A percentile compares a stretch with the other conserved stretches of the same genome.
phyloP scores from a whole-genome alignment of 495 filamentous ascomycete species.

The Penicillium atrosanguineum region DNA sequence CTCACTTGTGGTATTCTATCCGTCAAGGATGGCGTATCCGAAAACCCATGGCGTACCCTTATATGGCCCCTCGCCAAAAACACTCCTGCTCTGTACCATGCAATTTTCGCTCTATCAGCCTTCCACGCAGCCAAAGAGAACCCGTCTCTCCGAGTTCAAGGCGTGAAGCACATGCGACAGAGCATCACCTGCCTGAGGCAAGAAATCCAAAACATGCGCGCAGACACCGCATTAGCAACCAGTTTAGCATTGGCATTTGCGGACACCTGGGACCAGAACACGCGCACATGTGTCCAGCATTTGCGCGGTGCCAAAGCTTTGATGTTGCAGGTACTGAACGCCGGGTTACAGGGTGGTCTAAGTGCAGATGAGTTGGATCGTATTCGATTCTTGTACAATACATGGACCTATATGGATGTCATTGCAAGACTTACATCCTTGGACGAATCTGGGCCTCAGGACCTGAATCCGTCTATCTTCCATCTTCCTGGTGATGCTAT shows the following conservation, averaged over 20 bases:
- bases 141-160: conserved; percentile 57
- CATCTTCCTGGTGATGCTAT: conserved; percentile 40
- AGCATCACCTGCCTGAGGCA: conserved; percentile 59
- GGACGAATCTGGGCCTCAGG: conserved; percentile 54
- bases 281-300: conserved; percentile 71
- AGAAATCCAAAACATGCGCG: conserved; percentile 59
- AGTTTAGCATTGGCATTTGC: conserved; percentile 72
- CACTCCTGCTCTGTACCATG: conserved; percentile 70
- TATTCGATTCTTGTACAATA: conserved; percentile 71
- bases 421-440: conserved; percentile 71
- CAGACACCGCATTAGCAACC: conserved; percentile 69
- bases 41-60: conserved; percentile 77
- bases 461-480: conserved; percentile 48
- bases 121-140: conserved; percentile 68
- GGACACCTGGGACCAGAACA: conserved; percentile 76
- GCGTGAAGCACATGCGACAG: conserved; percentile 70
- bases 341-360: conserved; percentile 32
- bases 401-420: conserved; percentile 82
- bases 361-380: conserved; percentile 47
- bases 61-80: conserved; percentile 69
- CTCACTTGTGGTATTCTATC: conserved; percentile 77
- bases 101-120: conserved; percentile 70
- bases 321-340: conserved; percentile 56
- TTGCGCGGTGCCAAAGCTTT: conserved; percentile 67
- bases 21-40: conserved; percentile 64